Percentiles rank a stretch among this genome's conserved stretches.
phyloP scores from a whole-genome alignment of 257 asterid genomes.

The Nicotiana attenuata region DNA sequence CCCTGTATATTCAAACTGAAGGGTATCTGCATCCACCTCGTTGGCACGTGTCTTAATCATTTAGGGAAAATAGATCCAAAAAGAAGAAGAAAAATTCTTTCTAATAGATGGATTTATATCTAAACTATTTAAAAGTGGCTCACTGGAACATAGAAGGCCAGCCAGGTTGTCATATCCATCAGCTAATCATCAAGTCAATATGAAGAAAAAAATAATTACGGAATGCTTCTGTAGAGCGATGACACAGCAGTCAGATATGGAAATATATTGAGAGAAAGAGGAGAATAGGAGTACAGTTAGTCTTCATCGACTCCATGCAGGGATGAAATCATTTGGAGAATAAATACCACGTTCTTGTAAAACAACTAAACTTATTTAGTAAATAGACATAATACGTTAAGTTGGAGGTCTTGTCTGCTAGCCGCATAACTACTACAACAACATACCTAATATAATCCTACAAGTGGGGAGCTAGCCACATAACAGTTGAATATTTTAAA shows the following conservation, averaged over 20 bases:
- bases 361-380: background rate
- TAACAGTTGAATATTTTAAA: background rate
- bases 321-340: background rate
- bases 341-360: background rate
- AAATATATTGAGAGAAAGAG: too few relatives aligned
- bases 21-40: too few relatives aligned
- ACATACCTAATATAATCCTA: too few relatives aligned
- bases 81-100: too few relatives aligned
- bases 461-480: background rate
- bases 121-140: background rate
- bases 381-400: background rate
- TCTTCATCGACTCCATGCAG: background rate
- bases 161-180: background rate
- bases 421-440: background rate
- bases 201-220: background rate
- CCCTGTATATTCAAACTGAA: too few relatives aligned
- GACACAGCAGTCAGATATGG: too few relatives aligned
- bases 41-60: too few relatives aligned
- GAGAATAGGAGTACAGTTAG: background rate
- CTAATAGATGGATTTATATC: too few relatives aligned
- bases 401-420: background rate
- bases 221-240: background rate
- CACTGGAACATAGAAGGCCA: background rate
- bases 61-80: too few relatives aligned
- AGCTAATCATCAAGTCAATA: background rate